These are phyloP conservation scores for Populus deltoides DNA, from an alignment of 345 rosid species.

Conservation along the genomic window DNA sequence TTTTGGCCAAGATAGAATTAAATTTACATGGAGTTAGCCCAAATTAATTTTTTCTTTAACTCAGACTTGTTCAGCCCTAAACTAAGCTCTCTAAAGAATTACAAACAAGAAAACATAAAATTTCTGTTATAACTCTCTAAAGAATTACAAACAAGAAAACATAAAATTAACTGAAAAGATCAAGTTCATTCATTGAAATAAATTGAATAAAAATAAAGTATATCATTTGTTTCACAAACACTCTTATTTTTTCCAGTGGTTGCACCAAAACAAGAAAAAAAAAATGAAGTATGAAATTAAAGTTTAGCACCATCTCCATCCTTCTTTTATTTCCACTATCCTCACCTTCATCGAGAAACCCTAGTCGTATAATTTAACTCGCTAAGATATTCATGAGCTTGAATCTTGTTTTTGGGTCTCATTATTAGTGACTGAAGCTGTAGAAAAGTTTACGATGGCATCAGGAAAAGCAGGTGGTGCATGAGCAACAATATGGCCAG, in stretches of 20 bases:
- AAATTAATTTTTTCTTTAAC: too few species aligned
- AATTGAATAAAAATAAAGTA: not conserved
- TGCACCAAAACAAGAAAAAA: not conserved
- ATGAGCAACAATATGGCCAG: not conserved
- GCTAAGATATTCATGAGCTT: constrained; percentile 4
- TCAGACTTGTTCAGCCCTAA: too few species aligned
- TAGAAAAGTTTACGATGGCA: not conserved
- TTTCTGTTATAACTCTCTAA: not conserved
- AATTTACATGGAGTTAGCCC: too few species aligned
- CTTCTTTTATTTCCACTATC: not conserved
- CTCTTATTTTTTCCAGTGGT: not conserved
- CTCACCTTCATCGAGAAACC: not conserved
- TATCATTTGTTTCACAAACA: not conserved
- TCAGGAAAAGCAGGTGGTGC: constrained; percentile 18
- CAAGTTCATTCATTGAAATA: not conserved
- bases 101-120: not conserved
- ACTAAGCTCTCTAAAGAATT: not conserved
- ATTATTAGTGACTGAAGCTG: not conserved
- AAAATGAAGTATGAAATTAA: too few species aligned
- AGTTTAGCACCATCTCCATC: not conserved
- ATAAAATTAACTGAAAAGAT: not conserved
- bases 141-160: not conserved
- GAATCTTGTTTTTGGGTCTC: constrained; percentile 4
- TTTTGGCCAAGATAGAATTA: too few species aligned
- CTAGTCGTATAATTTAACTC: not conserved